Evolutionary conservation across 345 rosid genomes (phyloP), one percentile per base, ranked within the genome.

Genomic region (Gossypium sturtianum): DNA sequence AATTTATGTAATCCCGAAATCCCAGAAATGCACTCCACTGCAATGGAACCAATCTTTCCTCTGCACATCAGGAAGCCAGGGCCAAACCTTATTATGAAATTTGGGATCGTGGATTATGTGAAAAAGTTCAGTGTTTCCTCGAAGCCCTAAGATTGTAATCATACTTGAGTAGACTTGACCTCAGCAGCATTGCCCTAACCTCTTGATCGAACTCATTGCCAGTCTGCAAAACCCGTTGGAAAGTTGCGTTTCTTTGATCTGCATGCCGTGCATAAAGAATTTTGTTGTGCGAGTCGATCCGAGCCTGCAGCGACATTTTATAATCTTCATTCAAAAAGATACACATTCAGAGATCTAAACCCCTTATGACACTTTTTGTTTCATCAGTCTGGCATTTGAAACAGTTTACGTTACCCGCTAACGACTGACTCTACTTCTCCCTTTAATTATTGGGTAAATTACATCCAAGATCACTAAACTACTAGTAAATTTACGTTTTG

Each of bases 231-330:
- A 93, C 99, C 70, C 91, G 91, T 62, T 96, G 98, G 84, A 93
- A 93, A 12, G 99, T 96, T 34, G 91, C 87, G 48, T 89, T 93
- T 83, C 99, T 89, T 77, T 96, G 99, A 85, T 96, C 99, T 0
- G 99, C 98, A 82, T 93, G 98, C 15, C 99, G 83, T 27, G 99
- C 99, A 57, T 93, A 90, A 51, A 96, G 89, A 83, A 96, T 81
- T 79, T 96, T 93, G 87, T 93, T 93, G 88, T 96, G 99, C 0
- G 99, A 96, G 77, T 96, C 99, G 38, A 96, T 96, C 57, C 99
- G 92, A 71, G 98, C 99, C 98, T 96, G 90, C 80, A 70, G 17
- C 41, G 1, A 48, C 69, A 76, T 57, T 45, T 45, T 5, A 71
- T 17, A 29, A 23, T 17, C 45, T 51, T 52, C 63, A 38, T 76